Percentiles rank a stretch among this genome's conserved stretches.
phyloP scores from a whole-genome alignment of 352 stramenopile genomes.

The Globisporangium cylindrosporum region DNA sequence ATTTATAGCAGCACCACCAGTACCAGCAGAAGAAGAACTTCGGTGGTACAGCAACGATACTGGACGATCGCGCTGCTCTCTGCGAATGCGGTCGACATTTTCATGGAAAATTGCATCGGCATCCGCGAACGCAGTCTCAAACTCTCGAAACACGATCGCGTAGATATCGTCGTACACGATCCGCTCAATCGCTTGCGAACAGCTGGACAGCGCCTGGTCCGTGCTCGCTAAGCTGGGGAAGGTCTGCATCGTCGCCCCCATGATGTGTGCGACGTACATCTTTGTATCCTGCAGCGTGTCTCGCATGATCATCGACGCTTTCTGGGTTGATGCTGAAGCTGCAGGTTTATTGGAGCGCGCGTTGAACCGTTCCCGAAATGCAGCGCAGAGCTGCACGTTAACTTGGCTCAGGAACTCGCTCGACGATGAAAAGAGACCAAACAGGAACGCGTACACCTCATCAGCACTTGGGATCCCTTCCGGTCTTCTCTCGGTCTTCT shows the following conservation, averaged over 20 bases:
- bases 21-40: background rate
- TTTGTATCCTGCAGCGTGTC: slow-evolving; percentile 65
- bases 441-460: slow-evolving; percentile 61
- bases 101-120: slow-evolving; percentile 44
- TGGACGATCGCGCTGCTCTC: slow-evolving; percentile 40
- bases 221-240: slow-evolving; percentile 61
- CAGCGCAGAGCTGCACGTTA: slow-evolving; percentile 50
- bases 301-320: slow-evolving; percentile 15
- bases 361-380: slow-evolving; percentile 39
- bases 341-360: slow-evolving; percentile 16
- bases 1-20: slow-evolving; percentile 1
- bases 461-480: slow-evolving; percentile 19
- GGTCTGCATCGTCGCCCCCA: slow-evolving; percentile 56
- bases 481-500: background rate
- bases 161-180: slow-evolving; percentile 73
- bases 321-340: background rate
- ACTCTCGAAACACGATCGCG: slow-evolving; percentile 49
- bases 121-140: slow-evolving; percentile 40
- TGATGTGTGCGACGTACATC: slow-evolving; percentile 63
- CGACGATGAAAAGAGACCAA: slow-evolving; percentile 46
- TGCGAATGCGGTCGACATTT: slow-evolving; percentile 48
- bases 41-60: background rate
- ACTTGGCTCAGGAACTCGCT: slow-evolving; percentile 62
- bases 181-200: slow-evolving; percentile 53
- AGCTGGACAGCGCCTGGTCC: slow-evolving; percentile 39